Conservation (phyloP, 306 rosid genomes). For the Sindora glabra region DNA sequence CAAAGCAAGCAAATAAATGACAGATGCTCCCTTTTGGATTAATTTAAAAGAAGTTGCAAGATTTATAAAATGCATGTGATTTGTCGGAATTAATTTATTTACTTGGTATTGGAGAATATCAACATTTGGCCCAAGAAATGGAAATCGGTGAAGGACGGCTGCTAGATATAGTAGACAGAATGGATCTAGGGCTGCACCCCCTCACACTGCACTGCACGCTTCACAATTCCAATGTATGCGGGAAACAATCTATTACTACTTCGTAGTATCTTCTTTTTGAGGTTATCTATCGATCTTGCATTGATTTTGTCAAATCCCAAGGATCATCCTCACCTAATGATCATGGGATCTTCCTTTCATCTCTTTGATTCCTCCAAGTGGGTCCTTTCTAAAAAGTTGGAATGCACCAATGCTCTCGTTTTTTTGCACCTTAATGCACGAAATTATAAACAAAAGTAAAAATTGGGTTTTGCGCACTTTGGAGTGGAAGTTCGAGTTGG, state of each 20-base stretch:
- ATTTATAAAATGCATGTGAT: neutral
- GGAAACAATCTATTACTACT: constrained; percentile 50
- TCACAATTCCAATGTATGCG: constrained; percentile 19
- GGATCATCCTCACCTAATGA: constrained; percentile 16
- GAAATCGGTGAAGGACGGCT: neutral
- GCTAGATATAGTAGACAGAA: neutral
- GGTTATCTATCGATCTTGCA: constrained; percentile 12
- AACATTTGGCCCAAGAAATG: neutral
- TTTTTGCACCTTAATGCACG: too few species aligned
- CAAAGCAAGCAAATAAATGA: neutral
- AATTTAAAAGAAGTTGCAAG: neutral
- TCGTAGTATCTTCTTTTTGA: constrained; percentile 21
- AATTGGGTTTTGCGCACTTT: too few species aligned
- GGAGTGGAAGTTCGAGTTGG: too few species aligned
- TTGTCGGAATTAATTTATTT: neutral
- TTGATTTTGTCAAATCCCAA: constrained; percentile 26
- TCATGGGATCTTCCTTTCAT: constrained; percentile 17
- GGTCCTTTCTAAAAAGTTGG: neutral
- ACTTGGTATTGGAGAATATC: neutral
- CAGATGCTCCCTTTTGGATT: neutral
- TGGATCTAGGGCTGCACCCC: neutral
- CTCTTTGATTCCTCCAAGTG: constrained; percentile 16
- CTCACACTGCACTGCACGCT: constrained; percentile 24
- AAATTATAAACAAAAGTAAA: too few species aligned
- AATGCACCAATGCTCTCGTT: neutral